Evolutionary conservation across 768 basidiomycete genomes (phyloP).

Genomic region (Tylopilus subfusipes): DNA sequence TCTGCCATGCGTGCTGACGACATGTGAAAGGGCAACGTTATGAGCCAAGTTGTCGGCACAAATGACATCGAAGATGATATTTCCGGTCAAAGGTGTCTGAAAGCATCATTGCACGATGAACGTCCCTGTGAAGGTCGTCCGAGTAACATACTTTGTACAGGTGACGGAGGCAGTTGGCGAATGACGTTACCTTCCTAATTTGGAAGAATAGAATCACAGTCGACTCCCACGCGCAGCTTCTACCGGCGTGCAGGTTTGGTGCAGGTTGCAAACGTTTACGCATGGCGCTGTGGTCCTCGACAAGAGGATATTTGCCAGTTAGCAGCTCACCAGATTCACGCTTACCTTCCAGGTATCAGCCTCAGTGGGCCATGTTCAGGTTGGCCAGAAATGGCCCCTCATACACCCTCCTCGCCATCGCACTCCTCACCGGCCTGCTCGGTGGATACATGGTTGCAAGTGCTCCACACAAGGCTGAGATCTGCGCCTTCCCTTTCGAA

Average conservation of each 20-base stretch:
- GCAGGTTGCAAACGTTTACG: too few relatives aligned
- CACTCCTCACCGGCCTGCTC: conserved; percentile 24
- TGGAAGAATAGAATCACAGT: background rate
- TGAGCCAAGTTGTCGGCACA: background rate
- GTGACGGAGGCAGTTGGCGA: too few relatives aligned
- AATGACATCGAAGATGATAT: too few relatives aligned
- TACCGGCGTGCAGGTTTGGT: too few relatives aligned
- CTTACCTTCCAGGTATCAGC: background rate
- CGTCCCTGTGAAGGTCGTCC: background rate
- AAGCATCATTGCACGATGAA: too few relatives aligned
- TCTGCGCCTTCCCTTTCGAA: conserved; percentile 21
- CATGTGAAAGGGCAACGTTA: background rate
- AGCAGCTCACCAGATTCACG: conserved; percentile 8
- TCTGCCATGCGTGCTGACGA: too few relatives aligned
- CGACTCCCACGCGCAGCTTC: background rate
- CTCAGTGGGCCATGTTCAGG: conserved; percentile 12
- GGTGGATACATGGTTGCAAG: conserved; percentile 25
- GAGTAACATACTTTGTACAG: too few relatives aligned
- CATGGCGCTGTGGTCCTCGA: background rate
- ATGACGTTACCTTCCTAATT: background rate
- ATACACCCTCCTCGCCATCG: conserved; percentile 16
- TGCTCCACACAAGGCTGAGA: conserved; percentile 13
- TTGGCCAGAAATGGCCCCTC: conserved; percentile 17
- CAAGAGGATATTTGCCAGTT: conserved; percentile 23
- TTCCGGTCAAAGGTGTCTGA: background rate